Conservation (phyloP, 1,139 yeast species). For the Kodamaea alishanica region DNA sequence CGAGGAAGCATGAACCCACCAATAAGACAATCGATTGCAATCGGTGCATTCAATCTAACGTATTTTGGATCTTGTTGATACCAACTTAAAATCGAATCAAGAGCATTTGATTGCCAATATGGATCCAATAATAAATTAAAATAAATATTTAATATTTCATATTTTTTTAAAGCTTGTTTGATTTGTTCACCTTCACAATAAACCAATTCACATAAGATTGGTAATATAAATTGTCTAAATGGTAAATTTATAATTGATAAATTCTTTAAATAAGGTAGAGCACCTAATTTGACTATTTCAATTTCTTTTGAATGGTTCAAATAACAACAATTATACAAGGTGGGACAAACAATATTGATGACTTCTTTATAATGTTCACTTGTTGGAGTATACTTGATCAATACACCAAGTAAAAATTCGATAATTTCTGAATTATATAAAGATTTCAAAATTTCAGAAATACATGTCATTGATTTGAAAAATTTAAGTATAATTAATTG, state of each 20-base stretch:
- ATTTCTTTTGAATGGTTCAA: conserved; percentile 50
- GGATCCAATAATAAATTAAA: conserved; percentile 52
- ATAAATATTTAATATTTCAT: conserved; percentile 46
- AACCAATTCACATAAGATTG: conserved; percentile 61
- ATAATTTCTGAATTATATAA: conserved; percentile 41
- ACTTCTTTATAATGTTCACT: conserved; percentile 37
- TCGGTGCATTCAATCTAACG: conserved; percentile 24
- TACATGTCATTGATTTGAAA: conserved; percentile 41
- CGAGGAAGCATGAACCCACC: conserved; percentile 40
- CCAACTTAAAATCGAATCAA: conserved; percentile 54
- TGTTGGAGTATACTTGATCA: conserved; percentile 29
- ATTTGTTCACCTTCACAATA: conserved; percentile 43
- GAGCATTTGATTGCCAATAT: conserved; percentile 67
- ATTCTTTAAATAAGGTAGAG: conserved; percentile 48
- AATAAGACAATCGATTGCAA: conserved; percentile 31
- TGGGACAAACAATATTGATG: conserved; percentile 41
- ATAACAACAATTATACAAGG: conserved; percentile 55
- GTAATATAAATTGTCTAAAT: conserved; percentile 59
- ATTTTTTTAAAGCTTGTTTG: conserved; percentile 33
- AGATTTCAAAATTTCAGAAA: conserved; percentile 32
- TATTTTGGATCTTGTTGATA: conserved; percentile 25
- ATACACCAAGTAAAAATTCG: conserved; percentile 33
- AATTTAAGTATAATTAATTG: conserved; percentile 42
- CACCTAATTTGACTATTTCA: conserved; percentile 53
- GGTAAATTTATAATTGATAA: conserved; percentile 47